Base-by-base conservation (phyloP, 2,329 filamentous ascomycete species). In the Penicillium oxalicum region DNA sequence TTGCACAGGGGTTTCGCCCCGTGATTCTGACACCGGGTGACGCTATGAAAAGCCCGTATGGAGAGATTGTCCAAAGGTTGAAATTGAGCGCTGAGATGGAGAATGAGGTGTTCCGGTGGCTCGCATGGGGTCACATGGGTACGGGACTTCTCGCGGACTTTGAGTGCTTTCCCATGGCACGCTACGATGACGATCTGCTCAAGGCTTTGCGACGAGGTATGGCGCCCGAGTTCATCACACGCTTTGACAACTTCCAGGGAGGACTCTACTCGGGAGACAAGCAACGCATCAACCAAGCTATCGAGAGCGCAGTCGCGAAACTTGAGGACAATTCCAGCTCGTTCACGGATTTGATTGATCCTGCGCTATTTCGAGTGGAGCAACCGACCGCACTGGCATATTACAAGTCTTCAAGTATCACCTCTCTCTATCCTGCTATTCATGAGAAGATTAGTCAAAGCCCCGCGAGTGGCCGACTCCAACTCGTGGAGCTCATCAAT, bases 101-200 rank as follows among this genome's bases (percentile, higher is more conserved):
- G 65, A 73, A 72, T 11, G 88, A 94, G 53, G 62, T 96, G 29
- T 83, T 88, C 75, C 78, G 86, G 55, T 96, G 90, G 90, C 72
- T 96, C 52, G 91, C 91, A 0, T 98, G 91, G 91, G 88, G 88
- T 46, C 84, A 86, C 51, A 93, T 95, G 88, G 86, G 86, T 9
- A 85, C 84, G 13, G 93, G 93, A 1, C 72, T 97, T 33, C 76
- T 97, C 41, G 78, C 86, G 12, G 84, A 91, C 64, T 86, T 86
- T 70, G 78, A 86, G n/a, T 78, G 89, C 26, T 77, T 95, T 44
- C 93, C 93, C 3, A 95, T 96, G 87, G 87, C 81, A 0, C 66
- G 81, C 13, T 80, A 83, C 57, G 81, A 91, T 51, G 88, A 95
- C 61, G 68, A 79, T 2, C 75, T 91, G 49, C 72, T 97, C 36